These are phyloP conservation scores for peach (Prunus persica) DNA, from an alignment of 306 rosid species.

Conservation along the genomic window Prunus_persica_NCBIv2 NC_034011.1:21033501-21034000, in stretches of 20 bases:
- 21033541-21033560: constrained; percentile 66
- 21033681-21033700: constrained; percentile 80
- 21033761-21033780: constrained; percentile 92
- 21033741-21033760: constrained; percentile 79
- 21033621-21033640: constrained; percentile 73
- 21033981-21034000: constrained; percentile 71
- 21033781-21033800: constrained; percentile 73
- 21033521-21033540: constrained; percentile 75
- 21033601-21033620: constrained; percentile 70
- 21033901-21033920: constrained; percentile 82
- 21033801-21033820: constrained; percentile 75
- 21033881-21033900: constrained; percentile 93
- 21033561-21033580: constrained; percentile 85
- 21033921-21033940: constrained; percentile 75
- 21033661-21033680: constrained; percentile 95
- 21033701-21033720: constrained; percentile 99
- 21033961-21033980: constrained; percentile 83
- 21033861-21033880: constrained; percentile 74
- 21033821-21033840: constrained; percentile 91
- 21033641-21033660: constrained; percentile 86
- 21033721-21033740: constrained; percentile 85
- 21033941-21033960: constrained; percentile 98
- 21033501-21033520: constrained; percentile 74
- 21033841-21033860: constrained; percentile 82
- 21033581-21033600: constrained; percentile 96